Evolutionary conservation across 2,329 filamentous ascomycete genomes (phyloP), one percentile per base, ranked within the genome.

Genomic region (Cordyceps cicadae): DNA sequence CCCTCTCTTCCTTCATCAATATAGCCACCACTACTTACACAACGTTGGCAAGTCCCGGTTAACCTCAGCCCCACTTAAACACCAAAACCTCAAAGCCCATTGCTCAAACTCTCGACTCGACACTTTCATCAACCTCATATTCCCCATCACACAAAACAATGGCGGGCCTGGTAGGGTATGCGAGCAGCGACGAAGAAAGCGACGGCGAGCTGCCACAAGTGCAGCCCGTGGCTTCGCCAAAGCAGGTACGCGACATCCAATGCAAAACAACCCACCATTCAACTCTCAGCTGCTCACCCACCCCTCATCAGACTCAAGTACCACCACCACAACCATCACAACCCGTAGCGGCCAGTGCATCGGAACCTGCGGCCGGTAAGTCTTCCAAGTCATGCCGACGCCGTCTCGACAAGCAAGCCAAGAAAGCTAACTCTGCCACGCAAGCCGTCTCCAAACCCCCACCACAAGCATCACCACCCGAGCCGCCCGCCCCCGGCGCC

Each of bases 121-220:
- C 29, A 8, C 29, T 29, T 6, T 43, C 39, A 43, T n/a, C 17
- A 15, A 17, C 14, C 39, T 43, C 29, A 29, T 5, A 29, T 11
- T 37, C 34, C 9, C 2, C 1, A 37, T 1, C 34, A 37, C 39
- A 53, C 41, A 24, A n/a, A 49, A 49, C 6, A 7, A 21, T 79
- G 77, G 74, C 73, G 50, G 78, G 74, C 1, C 74, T 82, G 14
- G 80, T 82, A 8, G 73, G 67, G 39, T 82, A 82, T 63, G 78
- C 74, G 15, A 82, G 80, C 65, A 82, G 79, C 60, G 79, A 81
- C 49, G 80, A 81, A 1, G 79, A 80, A n/a, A 75, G 77, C 3
- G 76, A 75, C 2, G 64, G 46, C 3, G 62, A 61, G 24, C 51
- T 57, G 56, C 17, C 48, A 19, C 56, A 45, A 14, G 14, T 24